phyloP scores from a whole-genome alignment of 441 rosid species.

The Isatis lusitanica region DNA sequence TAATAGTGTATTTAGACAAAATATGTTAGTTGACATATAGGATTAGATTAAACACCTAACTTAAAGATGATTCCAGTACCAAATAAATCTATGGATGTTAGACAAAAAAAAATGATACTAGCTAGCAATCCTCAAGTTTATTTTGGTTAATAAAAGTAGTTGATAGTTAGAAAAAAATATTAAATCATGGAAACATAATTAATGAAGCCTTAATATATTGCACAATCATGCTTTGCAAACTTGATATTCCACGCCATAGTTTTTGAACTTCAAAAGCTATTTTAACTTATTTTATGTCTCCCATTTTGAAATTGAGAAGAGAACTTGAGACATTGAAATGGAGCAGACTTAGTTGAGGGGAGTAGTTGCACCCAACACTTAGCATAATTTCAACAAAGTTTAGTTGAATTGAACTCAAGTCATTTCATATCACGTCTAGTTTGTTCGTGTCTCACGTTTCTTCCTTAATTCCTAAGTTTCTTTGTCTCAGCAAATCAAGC shows the following conservation, averaged over 20 bases:
- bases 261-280: background rate
- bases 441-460: constrained; percentile 13
- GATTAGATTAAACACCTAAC: constrained; percentile 23
- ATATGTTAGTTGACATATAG: background rate
- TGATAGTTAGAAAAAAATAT: background rate
- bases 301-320: background rate
- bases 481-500: constrained; percentile 1
- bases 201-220: background rate
- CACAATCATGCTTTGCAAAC: constrained; percentile 2
- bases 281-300: background rate
- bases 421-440: constrained; percentile 15
- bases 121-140: background rate
- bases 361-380: constrained; percentile 37
- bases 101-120: background rate
- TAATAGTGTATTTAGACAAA: constrained; percentile 2
- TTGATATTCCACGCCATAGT: background rate
- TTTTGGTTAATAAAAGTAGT: background rate
- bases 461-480: constrained; percentile 15
- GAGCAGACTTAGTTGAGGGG: constrained; percentile 22
- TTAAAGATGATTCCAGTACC: background rate
- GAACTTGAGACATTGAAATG: constrained; percentile 19
- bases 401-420: constrained; percentile 19
- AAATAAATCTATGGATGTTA: background rate
- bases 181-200: background rate
- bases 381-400: constrained; percentile 26